Evolutionary conservation across 306 rosid species (phyloP).

Genomic region (Hippophae gyantsensis): DNA sequence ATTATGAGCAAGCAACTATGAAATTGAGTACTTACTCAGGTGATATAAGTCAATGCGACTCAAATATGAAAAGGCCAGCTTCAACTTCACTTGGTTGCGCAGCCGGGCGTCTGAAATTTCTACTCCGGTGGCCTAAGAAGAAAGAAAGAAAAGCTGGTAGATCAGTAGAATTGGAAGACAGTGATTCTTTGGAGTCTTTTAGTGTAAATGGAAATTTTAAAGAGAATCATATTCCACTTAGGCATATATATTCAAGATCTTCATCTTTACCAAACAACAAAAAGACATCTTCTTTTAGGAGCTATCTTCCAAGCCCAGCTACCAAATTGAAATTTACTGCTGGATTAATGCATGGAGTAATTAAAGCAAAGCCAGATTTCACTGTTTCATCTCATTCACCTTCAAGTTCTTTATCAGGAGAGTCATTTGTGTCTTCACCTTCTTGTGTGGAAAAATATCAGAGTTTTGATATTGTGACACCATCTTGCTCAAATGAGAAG

Average conservation of each 20-base stretch:
- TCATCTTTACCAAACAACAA: constrained; percentile 47
- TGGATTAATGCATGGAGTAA: constrained; percentile 64
- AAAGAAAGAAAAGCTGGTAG: constrained; percentile 29
- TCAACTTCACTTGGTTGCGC: constrained; percentile 26
- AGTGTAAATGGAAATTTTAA: constrained; percentile 23
- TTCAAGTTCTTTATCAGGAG: constrained; percentile 22
- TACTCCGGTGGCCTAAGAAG: constrained; percentile 45
- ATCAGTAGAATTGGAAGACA: constrained; percentile 27
- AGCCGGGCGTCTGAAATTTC: constrained; percentile 43
- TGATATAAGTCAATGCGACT: constrained; percentile 28
- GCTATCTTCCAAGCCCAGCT: constrained; percentile 43
- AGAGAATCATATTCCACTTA: constrained; percentile 39
- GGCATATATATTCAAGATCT: constrained; percentile 42
- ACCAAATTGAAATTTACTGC: constrained; percentile 45
- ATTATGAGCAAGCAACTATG: constrained; percentile 6
- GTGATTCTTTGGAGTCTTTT: constrained; percentile 28
- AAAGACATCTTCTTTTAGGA: constrained; percentile 34
- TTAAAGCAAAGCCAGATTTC: constrained; percentile 40
- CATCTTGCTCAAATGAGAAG: constrained; percentile 30
- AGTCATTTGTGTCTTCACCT: constrained; percentile 32
- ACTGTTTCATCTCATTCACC: constrained; percentile 20
- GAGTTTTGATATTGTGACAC: constrained; percentile 19
- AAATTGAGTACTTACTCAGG: constrained; percentile 32
- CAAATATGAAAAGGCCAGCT: constrained; percentile 23
- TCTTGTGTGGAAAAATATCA: constrained; percentile 31